Evolutionary conservation across 805 yeast genomes (phyloP), one percentile per base, ranked within the genome.

Genomic region (Millerozyma miso): DNA sequence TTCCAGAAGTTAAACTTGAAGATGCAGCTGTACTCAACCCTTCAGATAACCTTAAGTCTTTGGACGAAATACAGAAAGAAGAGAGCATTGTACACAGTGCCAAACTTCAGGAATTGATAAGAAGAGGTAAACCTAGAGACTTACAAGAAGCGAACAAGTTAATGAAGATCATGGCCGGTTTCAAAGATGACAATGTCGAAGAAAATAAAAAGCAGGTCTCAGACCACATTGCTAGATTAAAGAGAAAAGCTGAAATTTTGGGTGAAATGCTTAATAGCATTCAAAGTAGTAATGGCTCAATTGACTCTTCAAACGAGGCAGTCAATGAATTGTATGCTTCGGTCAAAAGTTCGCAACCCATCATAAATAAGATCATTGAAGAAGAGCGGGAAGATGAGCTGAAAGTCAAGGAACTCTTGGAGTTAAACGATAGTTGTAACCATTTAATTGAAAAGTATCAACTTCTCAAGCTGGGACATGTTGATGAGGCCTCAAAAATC

Each of bases 141-240:
- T 77, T 93, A 58, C 87, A 84, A 54, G 99, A 93, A 64, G 99
- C 99, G 35, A 93, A 93, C 64, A 88, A 86, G 53, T 76, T 93
- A 63, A 93, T 93, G 99, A 89, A 91, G 62, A 81, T 93, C 52
- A 89, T 93, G 97, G 96, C 98, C 4, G 99, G 99, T 4, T 93
- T 88, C 71, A 86, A 86, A 62, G 88, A 86, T 55, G 96, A 89
- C 60, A 79, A 81, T 47, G 69, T 76, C 15, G 79, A 80, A 42
- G 86, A 83, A 54, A 85, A 88, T 50, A 81, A 80, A 56, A 87
- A 85, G 43, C 80, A 85, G 53, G 84, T 90, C 29, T 81, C 83
- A 29, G 88, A 85, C 49, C 98, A 93, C 57, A 72, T 93, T 41
- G 88, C 85, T 38, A 83, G 86, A 59, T 74, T 93, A 55, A 83